Conservation (phyloP, 495 filamentous ascomycete genomes). For the Aspergillus taichungensis region DNA sequence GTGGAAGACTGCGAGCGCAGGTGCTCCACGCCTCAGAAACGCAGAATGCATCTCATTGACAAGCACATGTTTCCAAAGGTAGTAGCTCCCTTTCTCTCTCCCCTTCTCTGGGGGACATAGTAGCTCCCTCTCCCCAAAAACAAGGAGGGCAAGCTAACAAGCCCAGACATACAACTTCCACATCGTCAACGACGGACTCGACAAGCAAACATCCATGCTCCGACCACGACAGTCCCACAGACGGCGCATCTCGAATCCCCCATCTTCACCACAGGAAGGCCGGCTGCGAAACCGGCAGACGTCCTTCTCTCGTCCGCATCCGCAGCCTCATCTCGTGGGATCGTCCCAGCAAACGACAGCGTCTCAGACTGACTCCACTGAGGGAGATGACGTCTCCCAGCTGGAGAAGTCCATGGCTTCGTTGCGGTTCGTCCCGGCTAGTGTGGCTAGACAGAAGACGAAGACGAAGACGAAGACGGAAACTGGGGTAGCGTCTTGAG, state of each 20-base stretch:
- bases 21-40: constrained; percentile 75
- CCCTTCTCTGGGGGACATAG: constrained; percentile 9
- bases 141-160: constrained; percentile 1
- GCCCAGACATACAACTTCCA: constrained; percentile 75
- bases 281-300: constrained; percentile 28
- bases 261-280: constrained; percentile 29
- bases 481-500: neutral
- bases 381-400: constrained; percentile 58
- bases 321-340: neutral
- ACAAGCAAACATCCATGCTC: constrained; percentile 71
- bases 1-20: constrained; percentile 80
- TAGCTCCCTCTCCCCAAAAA: neutral
- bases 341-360: neutral
- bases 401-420: constrained; percentile 75
- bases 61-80: constrained; percentile 88
- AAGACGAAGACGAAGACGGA: neutral
- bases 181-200: constrained; percentile 80
- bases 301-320: constrained; percentile 21
- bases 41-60: constrained; percentile 79
- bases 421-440: constrained; percentile 71
- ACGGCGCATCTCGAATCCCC: constrained; percentile 43
- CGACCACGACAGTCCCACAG: constrained; percentile 36
- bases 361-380: constrained; percentile 4
- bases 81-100: constrained; percentile 3
- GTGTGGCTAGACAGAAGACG: constrained; percentile 37